A percentile compares a stretch with the other conserved stretches of the same genome.
These are phyloP conservation scores for Blastocystis hominis DNA, from an alignment of 352 stramenopile species.

Conservation along the genomic window DNA sequence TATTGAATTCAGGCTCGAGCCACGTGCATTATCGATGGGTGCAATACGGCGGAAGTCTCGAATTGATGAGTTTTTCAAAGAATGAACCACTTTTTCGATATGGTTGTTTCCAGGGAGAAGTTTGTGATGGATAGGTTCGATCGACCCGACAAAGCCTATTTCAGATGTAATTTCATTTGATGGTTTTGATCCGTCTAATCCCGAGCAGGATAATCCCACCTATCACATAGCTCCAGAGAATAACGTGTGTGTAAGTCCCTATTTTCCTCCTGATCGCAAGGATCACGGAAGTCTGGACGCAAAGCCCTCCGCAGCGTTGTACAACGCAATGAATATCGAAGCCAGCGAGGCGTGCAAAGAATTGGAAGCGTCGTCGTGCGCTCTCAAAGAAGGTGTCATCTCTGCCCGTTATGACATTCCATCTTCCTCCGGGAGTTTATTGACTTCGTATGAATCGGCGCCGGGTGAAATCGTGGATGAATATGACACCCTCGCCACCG, in stretches of 20 bases:
- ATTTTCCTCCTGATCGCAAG: not conserved
- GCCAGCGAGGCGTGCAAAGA: not conserved
- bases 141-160: conserved; percentile 37
- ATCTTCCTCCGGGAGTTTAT: not conserved
- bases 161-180: conserved; percentile 9
- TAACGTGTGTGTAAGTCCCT: not conserved
- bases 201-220: not conserved
- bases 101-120: not conserved
- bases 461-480: not conserved
- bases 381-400: not conserved
- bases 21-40: conserved; percentile 50
- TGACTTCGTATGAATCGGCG: not conserved
- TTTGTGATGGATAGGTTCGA: not conserved
- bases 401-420: not conserved
- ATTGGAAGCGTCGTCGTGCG: not conserved
- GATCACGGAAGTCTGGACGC: not conserved
- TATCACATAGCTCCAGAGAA: conserved; percentile 44
- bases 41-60: conserved; percentile 11
- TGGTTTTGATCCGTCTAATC: conserved; percentile 1
- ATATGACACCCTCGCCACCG: not conserved
- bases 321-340: not conserved
- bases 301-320: not conserved
- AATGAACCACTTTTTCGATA: conserved; percentile 22
- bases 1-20: not conserved
- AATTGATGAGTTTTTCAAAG: conserved; percentile 33